Base-by-base conservation (phyloP, 345 rosid genomes). In the Acer yangbiense region DNA sequence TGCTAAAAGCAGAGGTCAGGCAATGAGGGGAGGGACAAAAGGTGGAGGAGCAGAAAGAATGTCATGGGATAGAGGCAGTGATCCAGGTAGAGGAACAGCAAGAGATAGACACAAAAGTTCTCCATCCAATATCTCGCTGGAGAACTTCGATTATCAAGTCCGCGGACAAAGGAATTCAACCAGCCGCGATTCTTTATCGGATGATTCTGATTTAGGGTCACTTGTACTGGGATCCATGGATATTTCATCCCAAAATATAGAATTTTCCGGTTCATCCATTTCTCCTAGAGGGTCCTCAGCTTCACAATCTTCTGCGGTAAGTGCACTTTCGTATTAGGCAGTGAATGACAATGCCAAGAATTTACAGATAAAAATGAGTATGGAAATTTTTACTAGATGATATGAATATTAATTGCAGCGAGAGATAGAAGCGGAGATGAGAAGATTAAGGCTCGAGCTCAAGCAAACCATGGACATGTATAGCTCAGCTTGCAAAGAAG, bases 401-500 rank as follows among this genome's bases (percentile, higher is more conserved):
- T 80, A 29, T 78, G 73, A 65, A 10, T 73, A 2, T 63, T 68
- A 70, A 66, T 39, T 82, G 81, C 88, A 93, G 97, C 82, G 83
- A 64, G 92, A 89, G 16, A 16, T 91, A 60, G 98, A 93, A 86
- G 91, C 83, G 17, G 98, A 95, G 86, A 93, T 95, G 98, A 90
- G 82, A 85, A 93, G 93, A 78, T 81, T 95, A 72, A 92, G 87
- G 90, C 85, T 88, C 78, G 98, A 95, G 72, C 95, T 95, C 66
- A 93, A 80, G 84, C 98, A 93, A 86, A 95, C 98, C 64, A 92
- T 93, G 87, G 95, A 92, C 72, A 86, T 95, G 98, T 95, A 93
- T 65, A 89, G 93, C 83, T 83, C 88, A 75, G 98, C 98, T 70
- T 93, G 98, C 86, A 89, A 89, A 85, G 98, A 93, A 89, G 98